phyloP scores from a whole-genome alignment of 495 filamentous ascomycete genomes.

The Cercophora newfieldiana region DNA sequence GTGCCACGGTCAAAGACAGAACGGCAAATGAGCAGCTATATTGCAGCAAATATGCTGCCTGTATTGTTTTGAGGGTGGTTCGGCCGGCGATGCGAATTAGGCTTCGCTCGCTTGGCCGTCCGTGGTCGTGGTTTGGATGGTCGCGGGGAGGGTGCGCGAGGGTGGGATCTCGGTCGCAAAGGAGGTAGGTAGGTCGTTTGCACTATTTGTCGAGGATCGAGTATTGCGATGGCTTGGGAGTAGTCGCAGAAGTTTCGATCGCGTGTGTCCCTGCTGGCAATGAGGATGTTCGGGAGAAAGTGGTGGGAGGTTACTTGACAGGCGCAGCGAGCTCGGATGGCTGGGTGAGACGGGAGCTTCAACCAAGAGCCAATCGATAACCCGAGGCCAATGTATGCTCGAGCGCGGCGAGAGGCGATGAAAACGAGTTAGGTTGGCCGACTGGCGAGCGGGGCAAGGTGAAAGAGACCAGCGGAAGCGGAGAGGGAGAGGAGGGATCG shows the following conservation, averaged over 20 bases:
- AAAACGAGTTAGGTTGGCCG: background rate
- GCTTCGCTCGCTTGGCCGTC: background rate
- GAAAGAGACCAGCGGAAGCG: background rate
- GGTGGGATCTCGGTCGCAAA: background rate
- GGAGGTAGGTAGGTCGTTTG: background rate
- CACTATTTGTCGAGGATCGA: background rate
- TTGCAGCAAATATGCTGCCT: background rate
- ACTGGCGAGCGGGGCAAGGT: background rate
- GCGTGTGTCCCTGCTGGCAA: background rate
- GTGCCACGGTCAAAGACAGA: slow-evolving; percentile 30
- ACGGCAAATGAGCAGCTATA: background rate
- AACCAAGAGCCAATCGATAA: background rate
- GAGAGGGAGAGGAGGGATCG: slow-evolving; percentile 7
- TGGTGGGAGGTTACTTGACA: background rate
- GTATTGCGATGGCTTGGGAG: background rate
- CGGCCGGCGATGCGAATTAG: background rate
- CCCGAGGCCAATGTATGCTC: background rate
- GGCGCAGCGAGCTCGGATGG: background rate
- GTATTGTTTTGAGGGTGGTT: background rate
- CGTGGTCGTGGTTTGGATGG: background rate
- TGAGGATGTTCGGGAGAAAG: background rate
- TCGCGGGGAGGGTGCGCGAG: background rate
- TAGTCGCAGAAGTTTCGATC: background rate
- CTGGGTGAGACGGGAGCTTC: background rate
- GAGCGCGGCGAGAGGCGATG: background rate